phyloP scores from a whole-genome alignment of 345 rosid genomes.

The Dipteronia sinensis region DNA sequence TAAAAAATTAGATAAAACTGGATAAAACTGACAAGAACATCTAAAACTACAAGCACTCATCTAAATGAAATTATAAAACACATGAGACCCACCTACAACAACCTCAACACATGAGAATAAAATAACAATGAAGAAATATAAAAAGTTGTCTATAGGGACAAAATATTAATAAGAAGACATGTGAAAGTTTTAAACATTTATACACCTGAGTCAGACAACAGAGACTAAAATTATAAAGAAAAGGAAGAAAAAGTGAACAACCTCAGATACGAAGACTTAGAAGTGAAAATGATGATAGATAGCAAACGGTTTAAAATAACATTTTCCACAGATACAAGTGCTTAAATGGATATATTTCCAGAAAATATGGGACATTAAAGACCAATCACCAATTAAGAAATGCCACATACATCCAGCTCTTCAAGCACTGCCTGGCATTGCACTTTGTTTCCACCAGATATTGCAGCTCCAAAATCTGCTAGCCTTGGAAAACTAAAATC shows the following conservation, averaged over 20 bases:
- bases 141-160: not conserved
- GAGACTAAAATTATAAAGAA: not conserved
- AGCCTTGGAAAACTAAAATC: slow-evolving; percentile 84
- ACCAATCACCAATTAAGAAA: slow-evolving; percentile 4
- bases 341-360: not conserved
- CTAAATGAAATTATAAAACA: not conserved
- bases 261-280: not conserved
- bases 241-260: not conserved
- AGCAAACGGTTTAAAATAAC: not conserved
- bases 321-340: not conserved
- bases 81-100: not conserved
- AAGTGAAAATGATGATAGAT: too few relatives aligned
- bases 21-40: not conserved
- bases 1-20: not conserved
- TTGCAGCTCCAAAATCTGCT: slow-evolving; percentile 99
- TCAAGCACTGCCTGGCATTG: slow-evolving; percentile 92
- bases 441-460: slow-evolving; percentile 88
- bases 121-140: slow-evolving; percentile 13
- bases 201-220: slow-evolving; percentile 57
- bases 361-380: slow-evolving; percentile 2
- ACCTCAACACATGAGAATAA: slow-evolving; percentile 4
- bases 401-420: slow-evolving; percentile 89
- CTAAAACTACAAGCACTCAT: not conserved
- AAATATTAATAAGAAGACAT: not conserved
- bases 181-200: slow-evolving; percentile 72